Base-by-base conservation (phyloP, 768 basidiomycete genomes). In the Pholiota molesta region DNA sequence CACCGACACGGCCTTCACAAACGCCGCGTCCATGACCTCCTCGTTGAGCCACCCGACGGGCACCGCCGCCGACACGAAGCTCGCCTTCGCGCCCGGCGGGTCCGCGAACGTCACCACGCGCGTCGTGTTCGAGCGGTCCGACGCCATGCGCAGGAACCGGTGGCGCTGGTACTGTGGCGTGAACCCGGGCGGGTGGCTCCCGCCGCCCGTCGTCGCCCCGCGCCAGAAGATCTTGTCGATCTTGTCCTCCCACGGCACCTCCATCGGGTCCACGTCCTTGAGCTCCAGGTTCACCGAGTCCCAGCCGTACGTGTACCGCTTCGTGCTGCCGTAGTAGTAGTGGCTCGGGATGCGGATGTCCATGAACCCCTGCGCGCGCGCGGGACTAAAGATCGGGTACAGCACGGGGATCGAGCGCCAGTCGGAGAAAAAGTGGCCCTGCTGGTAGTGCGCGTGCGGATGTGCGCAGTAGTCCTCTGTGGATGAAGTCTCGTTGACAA, bases 381-480 rank as follows among this genome's bases (percentile, higher is more conserved):
- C 92, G 2, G 97, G 95, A 2, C 94, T 95, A 75, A 99, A 92
- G 29, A 99, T 86, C 7, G 97, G 97, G 74, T 93, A 96, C n/a
- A 97, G 80, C 1, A 86, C 86, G 11, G 91, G 86, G 61, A 98
- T 88, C 0, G 90, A 91, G 21, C 96, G 81, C 92, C 94, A 97
- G 74, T 99, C 97, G 17, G 93, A 94, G 84, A 97, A 99, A 75
- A 97, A 98, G 75, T 95, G 95, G 11, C 96, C 95, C 71, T 99
- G 97, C 29, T 83, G 83, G 69, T 91, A 88, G 66, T 90, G 95
- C 19, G 91, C 88, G 77, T 92, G 90, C 0, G 97, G 95, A 35
- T 86, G 79, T 33, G 77, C 69, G 75, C 97, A 99, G 71, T 91
- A 95, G 69, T 96, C 88, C 63, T 86, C 82, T 5, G 79, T 78